Evolutionary conservation across 2,329 filamentous ascomycete genomes (phyloP).

Genomic region (Penicillium vulpinum): DNA sequence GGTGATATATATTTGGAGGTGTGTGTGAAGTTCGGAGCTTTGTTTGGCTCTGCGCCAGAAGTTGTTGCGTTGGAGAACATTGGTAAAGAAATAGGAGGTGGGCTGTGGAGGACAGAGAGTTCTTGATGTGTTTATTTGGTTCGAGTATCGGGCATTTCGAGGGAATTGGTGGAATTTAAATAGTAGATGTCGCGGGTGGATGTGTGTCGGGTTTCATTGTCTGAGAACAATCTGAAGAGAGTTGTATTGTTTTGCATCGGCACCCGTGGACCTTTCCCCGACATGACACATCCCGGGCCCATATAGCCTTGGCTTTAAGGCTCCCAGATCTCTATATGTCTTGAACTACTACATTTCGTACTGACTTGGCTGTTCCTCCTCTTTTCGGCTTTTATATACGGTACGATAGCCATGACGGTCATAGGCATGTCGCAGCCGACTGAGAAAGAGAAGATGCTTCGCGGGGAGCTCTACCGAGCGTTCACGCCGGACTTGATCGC

Average conservation of each 20-base stretch:
- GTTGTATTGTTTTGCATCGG: slow-evolving; percentile 7
- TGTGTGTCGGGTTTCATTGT: slow-evolving; percentile 7
- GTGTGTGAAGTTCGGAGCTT: neutral
- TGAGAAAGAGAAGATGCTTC: slow-evolving; percentile 54
- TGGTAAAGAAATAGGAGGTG: neutral
- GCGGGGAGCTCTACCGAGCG: slow-evolving; percentile 71
- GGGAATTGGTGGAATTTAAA: neutral
- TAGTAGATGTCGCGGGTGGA: neutral
- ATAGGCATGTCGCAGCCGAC: slow-evolving; percentile 21
- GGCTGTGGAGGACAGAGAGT: neutral
- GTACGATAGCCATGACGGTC: too few relatives aligned
- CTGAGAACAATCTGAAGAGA: slow-evolving; percentile 18
- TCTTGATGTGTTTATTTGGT: neutral
- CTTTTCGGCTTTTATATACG: neutral
- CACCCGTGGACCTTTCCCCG: neutral
- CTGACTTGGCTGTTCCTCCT: neutral
- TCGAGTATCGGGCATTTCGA: neutral
- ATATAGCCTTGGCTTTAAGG: neutral
- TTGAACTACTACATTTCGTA: neutral
- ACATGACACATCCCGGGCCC: slow-evolving; percentile 3
- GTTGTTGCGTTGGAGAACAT: slow-evolving; percentile 10
- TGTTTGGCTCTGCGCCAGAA: slow-evolving; percentile 13
- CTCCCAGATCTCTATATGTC: neutral
- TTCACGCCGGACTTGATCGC: slow-evolving; percentile 68
- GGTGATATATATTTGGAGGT: neutral